Evolutionary conservation across 768 basidiomycete species (phyloP), one percentile per base, ranked within the genome.

Genomic region (Pleurotus platypus): DNA sequence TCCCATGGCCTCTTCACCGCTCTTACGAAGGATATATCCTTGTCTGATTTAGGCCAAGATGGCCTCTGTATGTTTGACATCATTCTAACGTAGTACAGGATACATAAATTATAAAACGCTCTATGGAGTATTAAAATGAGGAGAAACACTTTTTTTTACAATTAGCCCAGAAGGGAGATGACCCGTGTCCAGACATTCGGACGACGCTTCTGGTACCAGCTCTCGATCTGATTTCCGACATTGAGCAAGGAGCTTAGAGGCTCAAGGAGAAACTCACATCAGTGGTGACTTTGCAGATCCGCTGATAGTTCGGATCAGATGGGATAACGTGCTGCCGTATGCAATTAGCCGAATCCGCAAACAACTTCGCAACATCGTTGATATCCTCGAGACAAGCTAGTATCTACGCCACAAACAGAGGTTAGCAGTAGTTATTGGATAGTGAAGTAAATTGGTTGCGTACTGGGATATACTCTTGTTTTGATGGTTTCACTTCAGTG

Each of bases 391-490:
- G 27, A 27, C 49, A 50, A 15, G 49, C 49, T 35, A 50, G 26
- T n/a, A 50, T 50, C 49, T 50, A 37, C 20, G 13, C 6, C 12
- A 12, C 15, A 43, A 13, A 8, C 42, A 43, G 13, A 27, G 27
- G 7, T 43, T 12, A 43, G 15, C 42, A 5, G 9, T 1, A 43
- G 13, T 20, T 43, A n/a, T 15, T 11, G 11, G 11, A 11, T n/a
- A 43, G 4, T 43, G 42, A 8, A n/a, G 16, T 13, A 22, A 13
- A 47, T 24, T 5, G 24, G 12, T 5, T 4, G 7, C 46, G 5
- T 50, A 50, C 49, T 35, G 49, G 35, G 6, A 50, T 12, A 35
- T 50, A 50, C 30, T 50, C 49, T 37, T 50, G 49, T n/a, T 50
- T 50, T 22, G 46, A 16, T 18, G 46, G 49, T 35, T 50, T 50